Conservation (phyloP, 768 basidiomycete genomes). For the Tulasnella calospora region DNA sequence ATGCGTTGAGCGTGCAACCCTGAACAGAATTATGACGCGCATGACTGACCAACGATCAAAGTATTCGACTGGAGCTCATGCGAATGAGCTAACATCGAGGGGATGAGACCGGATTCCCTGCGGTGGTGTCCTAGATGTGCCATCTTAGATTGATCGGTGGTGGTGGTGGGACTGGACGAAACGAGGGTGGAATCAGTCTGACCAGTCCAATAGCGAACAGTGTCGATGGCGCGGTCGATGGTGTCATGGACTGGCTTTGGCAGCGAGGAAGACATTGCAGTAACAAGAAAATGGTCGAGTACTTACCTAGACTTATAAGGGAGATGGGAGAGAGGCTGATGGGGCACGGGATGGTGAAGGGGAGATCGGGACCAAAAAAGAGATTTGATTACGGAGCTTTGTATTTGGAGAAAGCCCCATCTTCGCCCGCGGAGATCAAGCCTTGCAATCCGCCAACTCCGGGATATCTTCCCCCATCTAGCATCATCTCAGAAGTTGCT, state of each 20-base stretch:
- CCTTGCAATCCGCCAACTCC: not conserved
- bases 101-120: constrained; percentile 68
- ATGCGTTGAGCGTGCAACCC: constrained; percentile 25
- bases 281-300: not conserved
- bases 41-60: constrained; percentile 69
- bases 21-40: constrained; percentile 16
- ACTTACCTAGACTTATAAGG: not conserved
- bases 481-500: not conserved
- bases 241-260: not conserved
- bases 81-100: constrained; percentile 75
- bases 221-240: constrained; percentile 5
- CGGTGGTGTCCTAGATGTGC: constrained; percentile 31
- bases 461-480: not conserved
- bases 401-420: not conserved
- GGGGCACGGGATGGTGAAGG: not conserved
- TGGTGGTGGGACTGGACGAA: constrained; percentile 3
- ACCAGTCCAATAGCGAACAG: not conserved
- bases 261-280: not conserved
- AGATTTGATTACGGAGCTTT: not conserved
- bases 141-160: constrained; percentile 32
- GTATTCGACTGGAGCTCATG: constrained; percentile 82
- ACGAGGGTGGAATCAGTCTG: not conserved
- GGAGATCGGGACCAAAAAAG: not conserved
- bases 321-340: not conserved
- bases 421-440: constrained; percentile 1